These are phyloP conservation scores for Coelastrella sp. DNA, from an alignment of 139 green algal species.

Conservation along the genomic window DNA sequence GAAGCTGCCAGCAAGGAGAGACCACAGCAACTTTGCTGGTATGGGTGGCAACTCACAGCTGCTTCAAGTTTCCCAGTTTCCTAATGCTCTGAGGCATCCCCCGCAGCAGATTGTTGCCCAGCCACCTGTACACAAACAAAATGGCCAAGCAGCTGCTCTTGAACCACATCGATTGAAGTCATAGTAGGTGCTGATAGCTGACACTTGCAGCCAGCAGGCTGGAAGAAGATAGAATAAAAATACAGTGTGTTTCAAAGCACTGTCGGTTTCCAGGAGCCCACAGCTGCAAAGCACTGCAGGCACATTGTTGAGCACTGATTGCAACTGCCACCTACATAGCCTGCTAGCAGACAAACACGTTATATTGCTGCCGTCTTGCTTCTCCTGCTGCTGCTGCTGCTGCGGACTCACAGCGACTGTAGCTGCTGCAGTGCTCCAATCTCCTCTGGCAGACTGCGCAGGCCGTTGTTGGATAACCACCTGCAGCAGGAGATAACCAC, in stretches of 20 bases:
- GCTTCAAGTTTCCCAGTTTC: constrained; percentile 34
- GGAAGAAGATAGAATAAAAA: no score
- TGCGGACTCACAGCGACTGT: constrained; percentile 51
- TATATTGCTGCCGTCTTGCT: not conserved
- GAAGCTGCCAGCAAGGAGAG: no score
- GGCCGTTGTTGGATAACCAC: constrained; percentile 62
- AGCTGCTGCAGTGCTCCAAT: constrained; percentile 48
- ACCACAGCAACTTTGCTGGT: not conserved
- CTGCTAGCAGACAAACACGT: no score
- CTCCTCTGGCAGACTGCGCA: constrained; percentile 48
- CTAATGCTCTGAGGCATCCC: constrained; percentile 5
- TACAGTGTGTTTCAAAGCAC: no score
- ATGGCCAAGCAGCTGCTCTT: not conserved
- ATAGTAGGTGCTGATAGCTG: no score
- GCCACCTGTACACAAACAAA: constrained; percentile 25
- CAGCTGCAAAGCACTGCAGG: no score
- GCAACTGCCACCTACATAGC: no score
- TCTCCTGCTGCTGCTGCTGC: not conserved
- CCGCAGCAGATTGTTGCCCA: constrained; percentile 48
- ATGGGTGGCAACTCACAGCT: constrained; percentile 17
- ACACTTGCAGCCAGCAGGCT: no score
- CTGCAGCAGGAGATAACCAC: not conserved
- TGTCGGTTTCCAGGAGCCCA: no score
- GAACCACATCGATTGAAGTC: not conserved
- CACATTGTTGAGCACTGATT: no score